A percentile compares a stretch with the other conserved stretches of the same genome.
These are phyloP conservation scores for Leccinellum luteum DNA, from an alignment of 768 basidiomycete genomes.

Conservation along the genomic window DNA sequence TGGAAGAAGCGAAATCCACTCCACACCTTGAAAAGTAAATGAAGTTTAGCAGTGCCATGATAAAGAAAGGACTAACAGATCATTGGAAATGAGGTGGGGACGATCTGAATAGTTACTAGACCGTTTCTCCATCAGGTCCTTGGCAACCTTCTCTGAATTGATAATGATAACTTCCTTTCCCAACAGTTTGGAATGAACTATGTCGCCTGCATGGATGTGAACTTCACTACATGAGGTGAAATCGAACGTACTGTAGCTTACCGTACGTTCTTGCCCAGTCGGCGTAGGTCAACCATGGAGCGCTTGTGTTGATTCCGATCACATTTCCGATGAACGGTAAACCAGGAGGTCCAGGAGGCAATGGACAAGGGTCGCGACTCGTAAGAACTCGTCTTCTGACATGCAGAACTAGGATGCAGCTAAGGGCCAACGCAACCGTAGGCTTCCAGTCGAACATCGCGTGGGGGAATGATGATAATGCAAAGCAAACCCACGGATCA, in stretches of 20 bases:
- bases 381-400: background rate
- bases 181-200: background rate
- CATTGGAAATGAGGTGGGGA: background rate
- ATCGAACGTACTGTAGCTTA: background rate
- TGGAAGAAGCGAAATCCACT: background rate
- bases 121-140: background rate
- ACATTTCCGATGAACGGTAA: background rate
- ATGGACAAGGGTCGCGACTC: background rate
- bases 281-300: background rate
- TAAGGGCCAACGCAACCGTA: background rate
- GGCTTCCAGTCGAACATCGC: background rate
- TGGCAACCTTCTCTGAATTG: background rate
- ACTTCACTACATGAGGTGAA: background rate
- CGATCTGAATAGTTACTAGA: background rate
- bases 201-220: background rate
- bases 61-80: background rate
- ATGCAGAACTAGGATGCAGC: background rate
- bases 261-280: background rate
- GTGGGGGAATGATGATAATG: background rate
- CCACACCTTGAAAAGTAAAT: background rate
- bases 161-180: background rate
- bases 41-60: background rate
- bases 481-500: background rate
- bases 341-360: background rate
- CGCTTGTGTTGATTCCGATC: background rate